Evolutionary conservation across 306 rosid genomes (phyloP).

Genomic region (Malus fusca): DNA sequence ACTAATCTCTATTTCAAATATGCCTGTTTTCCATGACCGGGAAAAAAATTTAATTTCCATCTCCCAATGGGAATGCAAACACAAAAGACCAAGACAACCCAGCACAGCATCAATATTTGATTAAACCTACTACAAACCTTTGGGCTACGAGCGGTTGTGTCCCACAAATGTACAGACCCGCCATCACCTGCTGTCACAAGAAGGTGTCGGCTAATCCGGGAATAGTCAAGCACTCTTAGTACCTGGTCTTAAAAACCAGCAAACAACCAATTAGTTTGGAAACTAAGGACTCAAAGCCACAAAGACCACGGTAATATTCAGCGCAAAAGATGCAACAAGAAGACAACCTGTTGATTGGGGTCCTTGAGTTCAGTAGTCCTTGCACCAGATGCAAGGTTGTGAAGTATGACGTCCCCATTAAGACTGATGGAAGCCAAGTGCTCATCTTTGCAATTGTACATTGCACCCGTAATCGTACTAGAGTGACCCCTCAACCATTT

Average conservation of each 20-base stretch:
- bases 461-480: constrained; percentile 77
- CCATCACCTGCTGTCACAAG: constrained; percentile 96
- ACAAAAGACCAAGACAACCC: background rate
- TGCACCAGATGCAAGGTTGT: constrained; percentile 93
- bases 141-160: constrained; percentile 88
- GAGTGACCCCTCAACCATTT: constrained; percentile 92
- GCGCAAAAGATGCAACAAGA: constrained; percentile 16
- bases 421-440: constrained; percentile 97
- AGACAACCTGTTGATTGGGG: constrained; percentile 83
- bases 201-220: constrained; percentile 88
- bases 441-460: constrained; percentile 93
- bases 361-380: constrained; percentile 93
- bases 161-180: constrained; percentile 95
- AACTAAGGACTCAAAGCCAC: constrained; percentile 23
- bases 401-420: constrained; percentile 88
- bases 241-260: constrained; percentile 89
- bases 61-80: background rate
- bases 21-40: background rate
- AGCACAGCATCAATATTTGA: background rate
- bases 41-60: background rate
- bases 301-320: background rate
- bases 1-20: background rate
- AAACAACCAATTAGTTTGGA: constrained; percentile 41
- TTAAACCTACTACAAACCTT: constrained; percentile 46
- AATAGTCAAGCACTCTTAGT: constrained; percentile 94